phyloP scores from a whole-genome alignment of 2,329 filamentous ascomycete species.

The Penicillium glabrum region DNA sequence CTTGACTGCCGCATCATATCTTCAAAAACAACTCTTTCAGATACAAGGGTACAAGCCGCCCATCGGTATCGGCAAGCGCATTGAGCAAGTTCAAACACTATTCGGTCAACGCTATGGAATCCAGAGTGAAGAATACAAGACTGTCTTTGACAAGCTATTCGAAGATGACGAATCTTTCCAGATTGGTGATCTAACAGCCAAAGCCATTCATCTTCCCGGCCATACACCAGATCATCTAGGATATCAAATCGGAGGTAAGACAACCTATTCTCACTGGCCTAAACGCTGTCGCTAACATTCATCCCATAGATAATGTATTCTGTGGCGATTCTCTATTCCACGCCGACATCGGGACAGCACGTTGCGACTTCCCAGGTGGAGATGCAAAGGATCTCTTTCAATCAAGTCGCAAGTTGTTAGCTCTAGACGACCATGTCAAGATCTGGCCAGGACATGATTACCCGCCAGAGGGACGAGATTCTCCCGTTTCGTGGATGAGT shows the following conservation, averaged over 20 bases:
- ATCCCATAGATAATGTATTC: constrained; percentile 47
- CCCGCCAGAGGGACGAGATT: constrained; percentile 37
- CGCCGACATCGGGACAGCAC: constrained; percentile 53
- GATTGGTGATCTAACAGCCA: constrained; percentile 51
- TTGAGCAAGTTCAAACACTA: constrained; percentile 53
- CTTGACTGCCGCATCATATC: constrained; percentile 59
- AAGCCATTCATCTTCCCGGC: constrained; percentile 59
- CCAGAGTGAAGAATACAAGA: constrained; percentile 42
- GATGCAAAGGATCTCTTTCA: constrained; percentile 45
- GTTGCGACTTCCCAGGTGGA: constrained; percentile 58
- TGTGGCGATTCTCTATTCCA: constrained; percentile 57
- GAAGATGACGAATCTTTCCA: constrained; percentile 57
- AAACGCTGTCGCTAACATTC: not conserved
- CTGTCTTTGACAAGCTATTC: constrained; percentile 56
- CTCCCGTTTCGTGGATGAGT: constrained; percentile 44
- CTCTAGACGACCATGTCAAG: constrained; percentile 45
- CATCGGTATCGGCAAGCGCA: constrained; percentile 60
- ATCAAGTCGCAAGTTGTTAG: constrained; percentile 47
- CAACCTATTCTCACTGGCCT: not conserved
- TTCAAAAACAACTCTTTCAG: constrained; percentile 48
- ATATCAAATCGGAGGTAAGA: constrained; percentile 54
- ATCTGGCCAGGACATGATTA: constrained; percentile 61
- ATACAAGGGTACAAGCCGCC: constrained; percentile 40
- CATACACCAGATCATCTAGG: constrained; percentile 65
- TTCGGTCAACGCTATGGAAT: constrained; percentile 56